Conservation (phyloP, 2,329 filamentous ascomycete genomes). For the Colletotrichum lini region DNA sequence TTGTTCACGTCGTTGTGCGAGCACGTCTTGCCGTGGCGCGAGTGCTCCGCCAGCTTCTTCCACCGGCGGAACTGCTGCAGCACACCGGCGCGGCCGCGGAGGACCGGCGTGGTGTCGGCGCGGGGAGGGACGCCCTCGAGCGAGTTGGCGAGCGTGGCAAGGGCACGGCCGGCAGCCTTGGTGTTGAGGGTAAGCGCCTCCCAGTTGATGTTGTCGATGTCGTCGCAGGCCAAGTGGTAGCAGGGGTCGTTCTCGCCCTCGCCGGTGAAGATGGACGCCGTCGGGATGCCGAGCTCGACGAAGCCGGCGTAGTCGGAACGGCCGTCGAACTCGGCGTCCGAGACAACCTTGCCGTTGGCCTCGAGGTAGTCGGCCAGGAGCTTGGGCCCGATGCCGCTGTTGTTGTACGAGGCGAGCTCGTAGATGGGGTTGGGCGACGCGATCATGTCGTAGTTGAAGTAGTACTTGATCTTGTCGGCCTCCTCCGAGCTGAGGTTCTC, state of each 20-base stretch:
- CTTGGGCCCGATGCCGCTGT: slow-evolving; percentile 54
- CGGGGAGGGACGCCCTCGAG: slow-evolving; percentile 53
- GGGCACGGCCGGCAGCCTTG: slow-evolving; percentile 64
- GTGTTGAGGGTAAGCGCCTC: slow-evolving; percentile 55
- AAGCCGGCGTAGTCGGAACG: slow-evolving; percentile 59
- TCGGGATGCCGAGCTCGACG: slow-evolving; percentile 56
- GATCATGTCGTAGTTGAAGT: slow-evolving; percentile 82
- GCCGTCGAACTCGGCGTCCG: slow-evolving; percentile 53
- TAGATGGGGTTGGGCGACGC: slow-evolving; percentile 56
- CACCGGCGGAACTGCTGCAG: slow-evolving; percentile 37
- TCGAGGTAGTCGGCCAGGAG: slow-evolving; percentile 53
- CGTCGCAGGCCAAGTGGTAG: slow-evolving; percentile 59
- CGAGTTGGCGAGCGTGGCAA: slow-evolving; percentile 58
- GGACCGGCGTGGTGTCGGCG: slow-evolving; percentile 47
- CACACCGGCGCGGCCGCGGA: slow-evolving; percentile 38
- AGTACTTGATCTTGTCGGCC: slow-evolving; percentile 71
- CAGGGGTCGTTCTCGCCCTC: slow-evolving; percentile 54
- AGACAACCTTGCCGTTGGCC: slow-evolving; percentile 50
- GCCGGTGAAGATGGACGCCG: slow-evolving; percentile 58
- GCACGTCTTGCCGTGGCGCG: slow-evolving; percentile 39
- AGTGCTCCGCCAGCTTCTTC: slow-evolving; percentile 27
- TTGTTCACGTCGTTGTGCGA: slow-evolving; percentile 37
- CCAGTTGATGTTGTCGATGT: slow-evolving; percentile 57
- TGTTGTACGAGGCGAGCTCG: slow-evolving; percentile 53
- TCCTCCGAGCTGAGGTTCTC: slow-evolving; percentile 53